phyloP scores from a whole-genome alignment of 768 basidiomycete genomes.

The Gyrodon lividus region DNA sequence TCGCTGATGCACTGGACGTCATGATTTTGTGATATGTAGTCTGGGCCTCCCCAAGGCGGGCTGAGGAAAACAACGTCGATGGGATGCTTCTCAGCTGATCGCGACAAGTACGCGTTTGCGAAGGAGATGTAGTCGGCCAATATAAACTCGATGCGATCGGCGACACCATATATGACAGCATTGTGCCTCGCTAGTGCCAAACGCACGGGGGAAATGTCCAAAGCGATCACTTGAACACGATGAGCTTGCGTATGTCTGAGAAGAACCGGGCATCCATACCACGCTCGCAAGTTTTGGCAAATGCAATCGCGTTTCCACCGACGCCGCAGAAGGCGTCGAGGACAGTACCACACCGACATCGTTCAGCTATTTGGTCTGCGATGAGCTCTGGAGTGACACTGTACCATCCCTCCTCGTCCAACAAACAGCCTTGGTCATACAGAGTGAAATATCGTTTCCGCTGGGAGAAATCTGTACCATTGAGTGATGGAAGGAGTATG shows the following conservation, averaged over 20 bases:
- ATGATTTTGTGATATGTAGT: slow-evolving; percentile 45
- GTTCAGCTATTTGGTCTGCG: slow-evolving; percentile 90
- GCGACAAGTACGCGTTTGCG: slow-evolving; percentile 50
- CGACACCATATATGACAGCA: slow-evolving; percentile 90
- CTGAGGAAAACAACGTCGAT: slow-evolving; percentile 93
- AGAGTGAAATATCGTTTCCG: slow-evolving; percentile 77
- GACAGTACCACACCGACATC: slow-evolving; percentile 82
- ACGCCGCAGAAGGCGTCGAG: slow-evolving; percentile 97
- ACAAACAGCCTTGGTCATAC: slow-evolving; percentile 77
- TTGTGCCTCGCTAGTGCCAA: slow-evolving; percentile 92
- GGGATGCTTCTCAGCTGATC: slow-evolving; percentile 37
- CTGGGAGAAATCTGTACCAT: slow-evolving; percentile 77
- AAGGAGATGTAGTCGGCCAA: slow-evolving; percentile 84
- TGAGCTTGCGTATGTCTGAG: background rate
- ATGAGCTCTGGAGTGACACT: slow-evolving; percentile 92
- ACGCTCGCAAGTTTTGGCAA: slow-evolving; percentile 92
- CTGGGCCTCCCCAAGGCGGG: slow-evolving; percentile 94
- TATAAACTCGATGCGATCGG: slow-evolving; percentile 93
- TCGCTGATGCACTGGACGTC: slow-evolving; percentile 1
- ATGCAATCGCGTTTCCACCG: slow-evolving; percentile 96
- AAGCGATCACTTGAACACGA: slow-evolving; percentile 75
- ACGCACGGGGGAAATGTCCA: slow-evolving; percentile 84
- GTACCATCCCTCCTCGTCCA: slow-evolving; percentile 98
- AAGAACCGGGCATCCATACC: slow-evolving; percentile 49
- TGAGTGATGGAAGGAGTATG: background rate